phyloP scores from a whole-genome alignment of 768 basidiomycete species.

The Pleurotus platypus region DNA sequence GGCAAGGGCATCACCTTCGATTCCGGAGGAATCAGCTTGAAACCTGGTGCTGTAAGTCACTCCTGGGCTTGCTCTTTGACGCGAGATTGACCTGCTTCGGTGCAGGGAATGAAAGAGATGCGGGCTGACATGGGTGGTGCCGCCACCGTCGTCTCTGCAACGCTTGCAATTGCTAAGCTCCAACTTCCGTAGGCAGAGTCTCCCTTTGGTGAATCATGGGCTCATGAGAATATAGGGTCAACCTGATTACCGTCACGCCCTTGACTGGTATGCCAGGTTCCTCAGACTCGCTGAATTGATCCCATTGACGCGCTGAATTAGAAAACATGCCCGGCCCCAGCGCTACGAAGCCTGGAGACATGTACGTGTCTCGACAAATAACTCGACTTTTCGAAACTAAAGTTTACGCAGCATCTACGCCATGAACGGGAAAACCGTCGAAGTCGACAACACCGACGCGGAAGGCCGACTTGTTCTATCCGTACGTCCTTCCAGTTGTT shows the following conservation, averaged over 20 bases:
- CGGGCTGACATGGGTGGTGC: constrained; percentile 90
- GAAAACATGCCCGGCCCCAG: constrained; percentile 83
- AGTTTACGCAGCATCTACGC: constrained; percentile 56
- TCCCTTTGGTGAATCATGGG: not conserved
- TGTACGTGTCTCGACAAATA: constrained; percentile 40
- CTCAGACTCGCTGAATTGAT: no score
- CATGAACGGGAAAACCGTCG: constrained; percentile 86
- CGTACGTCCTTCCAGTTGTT: constrained; percentile 26
- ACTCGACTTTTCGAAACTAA: not conserved
- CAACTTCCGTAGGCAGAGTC: constrained; percentile 60
- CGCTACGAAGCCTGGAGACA: constrained; percentile 81
- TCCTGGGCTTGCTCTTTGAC: no score
- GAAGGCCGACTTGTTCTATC: constrained; percentile 77
- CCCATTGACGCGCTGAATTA: not conserved
- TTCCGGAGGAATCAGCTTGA: constrained; percentile 84
- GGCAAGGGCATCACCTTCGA: constrained; percentile 93
- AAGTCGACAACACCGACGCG: constrained; percentile 86
- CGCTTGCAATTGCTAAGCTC: constrained; percentile 78
- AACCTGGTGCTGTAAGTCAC: constrained; percentile 58
- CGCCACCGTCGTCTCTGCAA: constrained; percentile 69
- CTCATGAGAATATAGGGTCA: constrained; percentile 44
- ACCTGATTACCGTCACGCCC: constrained; percentile 69
- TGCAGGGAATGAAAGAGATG: constrained; percentile 79
- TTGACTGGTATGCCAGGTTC: constrained; percentile 33
- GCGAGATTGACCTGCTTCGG: no score